Percentiles rank a stretch among this genome's conserved stretches.
Evolutionary conservation across 441 rosid genomes (phyloP).

Genomic region (Rhodomyrtus psidioides): DNA sequence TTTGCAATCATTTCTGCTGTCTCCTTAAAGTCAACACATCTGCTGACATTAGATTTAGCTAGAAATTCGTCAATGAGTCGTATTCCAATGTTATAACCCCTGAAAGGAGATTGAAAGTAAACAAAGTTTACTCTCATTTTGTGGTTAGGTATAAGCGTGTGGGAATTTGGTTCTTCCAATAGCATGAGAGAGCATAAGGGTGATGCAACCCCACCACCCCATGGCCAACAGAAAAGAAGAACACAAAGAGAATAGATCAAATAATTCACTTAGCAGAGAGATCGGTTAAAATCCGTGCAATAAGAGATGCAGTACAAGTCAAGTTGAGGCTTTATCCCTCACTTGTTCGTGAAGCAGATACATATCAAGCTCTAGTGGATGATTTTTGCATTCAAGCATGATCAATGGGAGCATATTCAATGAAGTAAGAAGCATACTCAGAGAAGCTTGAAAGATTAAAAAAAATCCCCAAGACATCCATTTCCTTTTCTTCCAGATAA

Average conservation of each 20-base stretch:
- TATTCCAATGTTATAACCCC: conserved; percentile 95
- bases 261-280: background rate
- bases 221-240: background rate
- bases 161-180: background rate
- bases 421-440: background rate
- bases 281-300: background rate
- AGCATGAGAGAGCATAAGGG: background rate
- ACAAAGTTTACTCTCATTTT: background rate
- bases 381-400: background rate
- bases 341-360: background rate
- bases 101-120: conserved; percentile 18
- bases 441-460: background rate
- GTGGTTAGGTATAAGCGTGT: background rate
- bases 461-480: background rate
- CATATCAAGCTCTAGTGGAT: background rate
- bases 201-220: background rate
- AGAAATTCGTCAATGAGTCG: conserved; percentile 84
- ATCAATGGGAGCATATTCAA: background rate
- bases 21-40: conserved; percentile 92
- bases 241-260: background rate
- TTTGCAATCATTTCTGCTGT: conserved; percentile 88
- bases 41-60: conserved; percentile 77
- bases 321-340: background rate
- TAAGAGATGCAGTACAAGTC: background rate
- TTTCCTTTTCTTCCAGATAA: background rate